Evolutionary conservation across 345 rosid species (phyloP), one percentile per base, ranked within the genome.

Genomic region (Passiflora organensis): DNA sequence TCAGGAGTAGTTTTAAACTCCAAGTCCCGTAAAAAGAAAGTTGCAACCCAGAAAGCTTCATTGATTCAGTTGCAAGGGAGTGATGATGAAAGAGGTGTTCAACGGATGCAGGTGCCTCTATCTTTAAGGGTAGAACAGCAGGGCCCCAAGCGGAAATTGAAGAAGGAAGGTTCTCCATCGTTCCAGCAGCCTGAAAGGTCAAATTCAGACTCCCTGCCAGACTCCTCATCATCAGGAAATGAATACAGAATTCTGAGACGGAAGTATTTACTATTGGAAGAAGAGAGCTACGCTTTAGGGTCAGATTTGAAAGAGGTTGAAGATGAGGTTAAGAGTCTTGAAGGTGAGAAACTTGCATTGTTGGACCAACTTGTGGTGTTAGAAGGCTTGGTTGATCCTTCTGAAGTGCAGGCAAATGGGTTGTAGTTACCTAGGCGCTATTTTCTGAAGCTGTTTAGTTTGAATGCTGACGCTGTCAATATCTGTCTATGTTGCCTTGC

Each of bases 321-420:
- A 56, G 86, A 65, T 20, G 89, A 84, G 47, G 85, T 89, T 32
- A 73, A 69, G 69, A 67, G 75, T 51, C 94, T 89, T 32, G 91
- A 93, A 74, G 78, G 76, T 43, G 94, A 86, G 69, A 93, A 93
- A 66, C 50, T 73, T 24, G 76, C 77, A 8, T 83, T 93, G 11
- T 72, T 93, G 77, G 95, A 93, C 65, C 79, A 79, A 53, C 96
- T 93, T 34, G 89, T 86, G 32, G 96, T 89, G 39, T 62, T 93
- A 71, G 99, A 93, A 78, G 95, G 99, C 34, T 28, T 28, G 34
- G 34, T 28, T 28, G 34, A 28, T 8, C 34, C 34, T 28, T 28
- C 34, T 2, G 34, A 28, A 28, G n/a, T n/a, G n/a, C n/a, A n/a
- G n/a, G n/a, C n/a, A n/a, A n/a, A n/a, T n/a, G n/a, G n/a, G n/a